A percentile compares a stretch with the other conserved stretches of the same genome.
Evolutionary conservation across 345 rosid species (phyloP).

Genomic region (Syzygium aqueum): DNA sequence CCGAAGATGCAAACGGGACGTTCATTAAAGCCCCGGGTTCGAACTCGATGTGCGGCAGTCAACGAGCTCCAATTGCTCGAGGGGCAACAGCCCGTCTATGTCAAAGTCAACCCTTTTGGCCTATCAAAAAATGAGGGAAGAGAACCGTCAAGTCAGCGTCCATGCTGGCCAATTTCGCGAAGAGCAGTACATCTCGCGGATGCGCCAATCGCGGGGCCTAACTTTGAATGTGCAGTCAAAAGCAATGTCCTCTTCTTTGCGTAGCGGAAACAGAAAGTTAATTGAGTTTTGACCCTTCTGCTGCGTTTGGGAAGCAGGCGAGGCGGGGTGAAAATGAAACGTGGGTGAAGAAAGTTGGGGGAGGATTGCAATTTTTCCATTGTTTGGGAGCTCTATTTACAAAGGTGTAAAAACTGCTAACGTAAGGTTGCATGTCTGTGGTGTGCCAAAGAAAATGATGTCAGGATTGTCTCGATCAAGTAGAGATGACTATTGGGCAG

Average conservation of each 20-base stretch:
- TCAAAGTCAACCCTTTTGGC: neutral
- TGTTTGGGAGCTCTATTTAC: neutral
- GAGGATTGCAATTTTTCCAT: neutral
- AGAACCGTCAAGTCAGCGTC: neutral
- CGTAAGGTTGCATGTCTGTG: no score
- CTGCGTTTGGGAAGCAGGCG: neutral
- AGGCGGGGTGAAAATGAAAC: neutral
- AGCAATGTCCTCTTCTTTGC: neutral
- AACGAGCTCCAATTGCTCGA: neutral
- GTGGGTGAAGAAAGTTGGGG: neutral
- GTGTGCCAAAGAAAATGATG: no score
- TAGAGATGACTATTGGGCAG: no score
- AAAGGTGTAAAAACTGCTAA: neutral
- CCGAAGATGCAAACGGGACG: neutral
- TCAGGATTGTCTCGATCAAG: no score
- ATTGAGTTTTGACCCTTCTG: neutral
- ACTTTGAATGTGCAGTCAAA: neutral
- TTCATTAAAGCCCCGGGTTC: neutral
- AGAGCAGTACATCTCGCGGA: neutral
- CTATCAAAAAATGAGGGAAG: no score
- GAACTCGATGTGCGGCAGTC: neutral
- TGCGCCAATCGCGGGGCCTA: neutral
- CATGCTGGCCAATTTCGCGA: neutral
- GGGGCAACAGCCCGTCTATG: neutral
- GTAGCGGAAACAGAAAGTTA: neutral